Percentiles rank a stretch among this genome's conserved stretches.
phyloP scores from a whole-genome alignment of 2,329 filamentous ascomycete species.

The Xylariales sp. region DNA sequence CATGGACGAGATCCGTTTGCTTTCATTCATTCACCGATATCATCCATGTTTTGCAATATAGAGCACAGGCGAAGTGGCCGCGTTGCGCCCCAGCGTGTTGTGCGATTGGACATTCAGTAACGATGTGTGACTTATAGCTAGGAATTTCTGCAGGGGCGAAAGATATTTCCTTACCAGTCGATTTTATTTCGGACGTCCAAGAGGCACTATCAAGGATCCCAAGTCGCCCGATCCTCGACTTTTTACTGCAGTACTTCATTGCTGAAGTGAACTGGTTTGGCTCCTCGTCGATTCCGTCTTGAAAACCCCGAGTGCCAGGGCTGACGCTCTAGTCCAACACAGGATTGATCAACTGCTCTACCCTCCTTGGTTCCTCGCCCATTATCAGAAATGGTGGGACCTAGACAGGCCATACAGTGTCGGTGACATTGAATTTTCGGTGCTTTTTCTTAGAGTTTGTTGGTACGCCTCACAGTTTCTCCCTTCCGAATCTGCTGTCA shows the following conservation, averaged over 20 bases:
- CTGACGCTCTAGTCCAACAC: neutral
- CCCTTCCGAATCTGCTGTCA: constrained; percentile 29
- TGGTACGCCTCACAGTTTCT: constrained; percentile 36
- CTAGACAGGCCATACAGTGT: neutral
- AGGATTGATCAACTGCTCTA: constrained; percentile 35
- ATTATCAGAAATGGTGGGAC: constrained; percentile 36
- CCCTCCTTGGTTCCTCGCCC: constrained; percentile 27
- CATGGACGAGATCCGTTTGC: no score
- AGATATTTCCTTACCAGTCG: neutral
- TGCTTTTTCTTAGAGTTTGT: constrained; percentile 35
- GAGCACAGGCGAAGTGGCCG: neutral
- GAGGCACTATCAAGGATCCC: constrained; percentile 26
- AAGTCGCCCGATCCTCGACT: constrained; percentile 34
- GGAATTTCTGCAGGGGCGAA: neutral
- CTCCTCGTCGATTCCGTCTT: neutral
- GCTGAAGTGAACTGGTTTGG: constrained; percentile 38
- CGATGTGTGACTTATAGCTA: constrained; percentile 2
- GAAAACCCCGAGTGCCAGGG: neutral
- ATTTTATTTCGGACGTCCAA: constrained; percentile 9
- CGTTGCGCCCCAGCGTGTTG: neutral
- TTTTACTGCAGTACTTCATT: constrained; percentile 37
- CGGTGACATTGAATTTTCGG: constrained; percentile 35
- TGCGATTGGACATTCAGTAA: constrained; percentile 7
- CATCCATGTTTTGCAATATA: neutral
- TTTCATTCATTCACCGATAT: no score